Evolutionary conservation across 352 stramenopile genomes (phyloP).

Genomic region (Pythium phragmitis): DNA sequence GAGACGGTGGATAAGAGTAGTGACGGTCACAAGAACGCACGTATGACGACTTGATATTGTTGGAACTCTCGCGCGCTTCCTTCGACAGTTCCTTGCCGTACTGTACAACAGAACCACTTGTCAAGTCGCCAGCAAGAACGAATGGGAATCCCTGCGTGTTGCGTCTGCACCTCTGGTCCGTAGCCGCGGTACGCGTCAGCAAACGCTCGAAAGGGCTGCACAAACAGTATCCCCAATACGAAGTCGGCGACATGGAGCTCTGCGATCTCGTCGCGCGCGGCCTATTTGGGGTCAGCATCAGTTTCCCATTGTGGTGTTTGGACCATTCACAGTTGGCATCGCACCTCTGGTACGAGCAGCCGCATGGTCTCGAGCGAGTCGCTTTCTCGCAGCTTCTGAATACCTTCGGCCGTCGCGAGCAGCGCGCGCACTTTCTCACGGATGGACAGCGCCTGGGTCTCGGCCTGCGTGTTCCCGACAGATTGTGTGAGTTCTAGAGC

Average conservation of each 20-base stretch:
- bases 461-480: constrained; percentile 33
- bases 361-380: constrained; percentile 59
- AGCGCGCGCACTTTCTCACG: constrained; percentile 54
- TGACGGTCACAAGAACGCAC: constrained; percentile 29
- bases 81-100: constrained; percentile 83
- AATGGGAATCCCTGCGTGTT: neutral
- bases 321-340: neutral
- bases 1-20: neutral
- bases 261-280: constrained; percentile 62
- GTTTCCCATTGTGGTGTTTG: neutral
- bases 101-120: constrained; percentile 28
- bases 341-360: constrained; percentile 58
- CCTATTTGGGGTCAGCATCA: constrained; percentile 24
- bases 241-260: constrained; percentile 80
- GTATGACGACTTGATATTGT: constrained; percentile 79
- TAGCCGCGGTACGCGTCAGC: constrained; percentile 63
- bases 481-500: constrained; percentile 1
- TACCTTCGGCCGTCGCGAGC: constrained; percentile 49
- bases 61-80: constrained; percentile 74
- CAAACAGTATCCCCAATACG: constrained; percentile 77
- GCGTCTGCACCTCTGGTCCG: constrained; percentile 45
- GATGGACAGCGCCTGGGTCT: constrained; percentile 44
- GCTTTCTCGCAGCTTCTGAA: constrained; percentile 57
- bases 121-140: neutral
- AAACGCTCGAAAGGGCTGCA: constrained; percentile 68